Evolutionary conservation across 2,329 filamentous ascomycete genomes (phyloP), one percentile per base, ranked within the genome.

Genomic region (Dactylellina leptospora): DNA sequence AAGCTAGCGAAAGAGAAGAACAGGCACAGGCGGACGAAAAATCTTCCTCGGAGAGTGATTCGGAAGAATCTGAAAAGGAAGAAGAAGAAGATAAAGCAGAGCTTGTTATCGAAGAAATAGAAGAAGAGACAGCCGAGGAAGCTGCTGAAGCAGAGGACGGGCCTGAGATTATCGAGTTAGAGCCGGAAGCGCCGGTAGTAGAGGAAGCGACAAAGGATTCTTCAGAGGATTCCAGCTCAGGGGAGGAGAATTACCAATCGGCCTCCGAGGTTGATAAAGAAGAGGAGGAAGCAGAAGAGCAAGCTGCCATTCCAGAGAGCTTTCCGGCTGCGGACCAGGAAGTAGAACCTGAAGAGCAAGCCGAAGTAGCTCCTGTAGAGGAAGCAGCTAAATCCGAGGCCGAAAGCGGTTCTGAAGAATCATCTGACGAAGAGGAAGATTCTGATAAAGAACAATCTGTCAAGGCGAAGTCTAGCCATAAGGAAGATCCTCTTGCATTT

Each of bases 401-500:
- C 18, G 59, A 54, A 28, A 61, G 56, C 33, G 56, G 45, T 8
- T 70, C 64, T 27, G 63, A 55, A 25, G 55, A 60, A 36, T 53
- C 48, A 55, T 69, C 62, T 38, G 54, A 48, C 10, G 64, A 61
- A 48, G 66, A 62, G 9, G 40, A 45, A 59, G 66, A 63, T 23
- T 71, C 66, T 9, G 66, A 71, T 22, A 47, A 45, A 18, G 58
- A 63, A 45, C 10, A 9, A 33, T 27, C 51, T 9, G 50, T 22
- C 27, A 71, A 59, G 48, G 25, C 48, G 53, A 36, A 47, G 16
- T 13, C 30, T 13, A n/a, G n/a, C 22, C 42, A 50, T 20, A 62
- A 71, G 22, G 66, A 71, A 2, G 66, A 71, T 18, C 66, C 66
- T 40, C 66, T 71, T 48, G 66, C 66, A 10, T 71, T 71, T 22